phyloP scores from a whole-genome alignment of 192 early-diverging fungal genomes.

The Coemansia furcata region DNA sequence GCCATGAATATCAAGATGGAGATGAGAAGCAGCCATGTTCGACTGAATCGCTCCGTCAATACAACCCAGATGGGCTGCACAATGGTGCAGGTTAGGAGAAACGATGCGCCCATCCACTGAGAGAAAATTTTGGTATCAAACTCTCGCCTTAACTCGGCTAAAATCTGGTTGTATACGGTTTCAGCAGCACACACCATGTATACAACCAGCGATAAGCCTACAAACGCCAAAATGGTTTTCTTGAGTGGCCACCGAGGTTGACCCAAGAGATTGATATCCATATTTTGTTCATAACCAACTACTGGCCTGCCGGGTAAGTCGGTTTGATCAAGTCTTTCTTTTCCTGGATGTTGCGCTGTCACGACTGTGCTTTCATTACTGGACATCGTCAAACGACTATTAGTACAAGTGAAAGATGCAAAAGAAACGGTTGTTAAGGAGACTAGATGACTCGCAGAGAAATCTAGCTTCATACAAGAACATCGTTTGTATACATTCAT shows the following conservation, averaged over 20 bases:
- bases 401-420: not conserved
- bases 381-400: not conserved
- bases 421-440: not conserved
- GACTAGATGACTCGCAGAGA: not conserved
- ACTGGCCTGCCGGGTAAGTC: not conserved
- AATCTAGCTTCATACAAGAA: not conserved
- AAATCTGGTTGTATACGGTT: constrained; percentile 76
- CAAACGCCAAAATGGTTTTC: constrained; percentile 18
- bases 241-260: constrained; percentile 37
- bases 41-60: constrained; percentile 73
- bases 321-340: not conserved
- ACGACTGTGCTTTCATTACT: not conserved
- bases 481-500: not conserved
- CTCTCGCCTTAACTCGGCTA: constrained; percentile 65
- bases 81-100: constrained; percentile 66
- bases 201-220: constrained; percentile 58
- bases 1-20: constrained; percentile 50
- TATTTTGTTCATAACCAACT: constrained; percentile 3
- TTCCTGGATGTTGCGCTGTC: not conserved
- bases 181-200: constrained; percentile 76
- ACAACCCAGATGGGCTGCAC: constrained; percentile 81
- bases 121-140: constrained; percentile 63
- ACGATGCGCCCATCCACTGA: constrained; percentile 80
- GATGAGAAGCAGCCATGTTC: constrained; percentile 29
- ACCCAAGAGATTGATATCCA: constrained; percentile 36